Base-by-base conservation (phyloP, 805 yeast species). In the Brettanomyces custersianus region DNA sequence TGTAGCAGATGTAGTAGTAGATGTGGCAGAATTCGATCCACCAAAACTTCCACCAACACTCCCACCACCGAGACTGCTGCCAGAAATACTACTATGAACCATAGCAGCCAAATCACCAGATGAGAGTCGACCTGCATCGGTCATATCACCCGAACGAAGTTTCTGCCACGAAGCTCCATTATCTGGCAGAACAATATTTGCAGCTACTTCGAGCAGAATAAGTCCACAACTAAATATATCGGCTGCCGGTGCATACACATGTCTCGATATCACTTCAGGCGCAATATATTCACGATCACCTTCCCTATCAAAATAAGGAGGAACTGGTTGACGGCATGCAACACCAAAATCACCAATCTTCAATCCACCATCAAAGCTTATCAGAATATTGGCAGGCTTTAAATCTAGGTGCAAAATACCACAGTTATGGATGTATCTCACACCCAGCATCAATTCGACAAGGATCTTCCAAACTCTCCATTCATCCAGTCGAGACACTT, bases 261-360 rank as follows among this genome's bases (percentile, higher is more conserved):
- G 87, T 31, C 72, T 75, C 23, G 87, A 75, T 37, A 92, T 78
- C 18, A 92, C 78, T 56, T 92, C 98, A 1, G 98, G 98, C 0
- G 98, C 97, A 59, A 92, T 92, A 59, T 92, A 92, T 55, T 90
- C 95, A 36, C 97, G 68, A 59, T 92, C 98, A 20, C 98, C 98
- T 60, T 92, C 98, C 46, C 95, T 73, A 59, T 92, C 98, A 49
- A 85, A 79, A 44, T 63, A 75, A 29, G 67, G 69, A 33, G 73
- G 73, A 15, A 78, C 76, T 0, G 97, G 97, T 36, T 77, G 63
- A 45, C 73, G 75, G 3, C 95, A 74, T 5, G 96, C 95, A 68
- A 92, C 75, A 7, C 98, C 98, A 64, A 92, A 92, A 60, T 92
- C 98, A 15, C 96, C 98, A 51, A 92, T 81, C 62, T 90, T 92